Conservation (phyloP, 2,329 filamentous ascomycete species). For the Sphaerostilbella broomeana region DNA sequence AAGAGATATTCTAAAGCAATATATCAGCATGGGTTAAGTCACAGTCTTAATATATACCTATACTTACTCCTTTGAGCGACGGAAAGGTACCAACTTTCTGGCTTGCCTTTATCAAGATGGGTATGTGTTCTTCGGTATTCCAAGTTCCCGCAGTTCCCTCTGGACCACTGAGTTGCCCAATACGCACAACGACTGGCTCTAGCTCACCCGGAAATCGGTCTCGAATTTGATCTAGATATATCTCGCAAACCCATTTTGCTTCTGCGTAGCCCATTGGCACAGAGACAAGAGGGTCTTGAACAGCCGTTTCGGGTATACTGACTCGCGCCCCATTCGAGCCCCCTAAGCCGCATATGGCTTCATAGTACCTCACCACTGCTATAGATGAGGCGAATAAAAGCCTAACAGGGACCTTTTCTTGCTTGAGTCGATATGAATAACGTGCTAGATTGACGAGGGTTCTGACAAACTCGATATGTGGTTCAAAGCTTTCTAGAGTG, state of each 20-base stretch:
- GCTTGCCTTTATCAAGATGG: constrained; percentile 16
- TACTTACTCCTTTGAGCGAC: constrained; percentile 14
- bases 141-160: constrained; percentile 13
- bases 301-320: constrained; percentile 15
- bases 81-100: constrained; percentile 16
- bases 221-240: constrained; percentile 16
- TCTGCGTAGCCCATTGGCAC: constrained; percentile 20
- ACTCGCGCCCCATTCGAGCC: constrained; percentile 8
- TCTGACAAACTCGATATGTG: constrained; percentile 18
- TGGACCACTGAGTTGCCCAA: constrained; percentile 18
- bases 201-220: constrained; percentile 7
- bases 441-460: constrained; percentile 16
- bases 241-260: constrained; percentile 20
- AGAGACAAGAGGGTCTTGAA: constrained; percentile 11
- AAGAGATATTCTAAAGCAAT: no score
- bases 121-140: constrained; percentile 18
- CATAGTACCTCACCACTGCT: constrained; percentile 21
- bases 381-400: constrained; percentile 27
- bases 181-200: constrained; percentile 16
- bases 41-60: no score
- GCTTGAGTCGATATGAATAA: no score
- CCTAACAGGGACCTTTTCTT: constrained; percentile 16
- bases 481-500: constrained; percentile 15
- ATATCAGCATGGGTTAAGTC: no score
- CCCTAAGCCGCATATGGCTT: no score